Evolutionary conservation across 371 early-diverging fungal species (phyloP).

Genomic region (Rhizoclosmatium hyalinum): DNA sequence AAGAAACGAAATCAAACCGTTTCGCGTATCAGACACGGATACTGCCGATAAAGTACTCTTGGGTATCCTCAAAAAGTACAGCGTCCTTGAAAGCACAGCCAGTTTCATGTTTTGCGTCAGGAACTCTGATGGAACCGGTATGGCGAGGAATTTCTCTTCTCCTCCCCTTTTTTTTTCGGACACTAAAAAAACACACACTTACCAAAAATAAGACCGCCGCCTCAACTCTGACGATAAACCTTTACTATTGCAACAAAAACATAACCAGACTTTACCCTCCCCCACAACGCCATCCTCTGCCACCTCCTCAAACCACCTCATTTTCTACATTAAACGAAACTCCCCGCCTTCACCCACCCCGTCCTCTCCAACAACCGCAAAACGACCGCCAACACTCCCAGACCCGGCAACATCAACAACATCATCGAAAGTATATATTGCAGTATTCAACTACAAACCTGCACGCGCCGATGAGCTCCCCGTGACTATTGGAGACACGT

Average conservation of each 20-base stretch:
- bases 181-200: not conserved
- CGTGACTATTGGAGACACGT: conserved; percentile 66
- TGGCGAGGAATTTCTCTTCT: too few species aligned
- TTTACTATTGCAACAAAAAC: conserved; percentile 77
- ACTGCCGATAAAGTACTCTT: conserved; percentile 85
- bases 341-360: not conserved
- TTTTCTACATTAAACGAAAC: not conserved
- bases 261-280: conserved; percentile 39
- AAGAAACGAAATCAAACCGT: conserved; percentile 72
- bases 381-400: not conserved
- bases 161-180: not conserved
- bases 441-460: conserved; percentile 67
- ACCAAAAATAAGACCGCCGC: conserved; percentile 66
- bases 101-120: too few species aligned
- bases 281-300: conserved; percentile 19
- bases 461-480: conserved; percentile 63
- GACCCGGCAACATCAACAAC: conserved; percentile 6
- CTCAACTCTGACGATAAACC: conserved; percentile 85
- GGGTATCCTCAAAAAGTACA: conserved; percentile 88
- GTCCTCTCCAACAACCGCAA: not conserved
- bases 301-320: conserved; percentile 16
- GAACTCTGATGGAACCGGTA: too few species aligned
- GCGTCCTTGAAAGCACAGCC: conserved; percentile 74
- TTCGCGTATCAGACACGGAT: conserved; percentile 82
- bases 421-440: conserved; percentile 44